Percentiles rank a stretch among this genome's conserved stretches.
Conservation (phyloP, 1,284 basidiomycete genomes). For the Ustilago sp. region DNA sequence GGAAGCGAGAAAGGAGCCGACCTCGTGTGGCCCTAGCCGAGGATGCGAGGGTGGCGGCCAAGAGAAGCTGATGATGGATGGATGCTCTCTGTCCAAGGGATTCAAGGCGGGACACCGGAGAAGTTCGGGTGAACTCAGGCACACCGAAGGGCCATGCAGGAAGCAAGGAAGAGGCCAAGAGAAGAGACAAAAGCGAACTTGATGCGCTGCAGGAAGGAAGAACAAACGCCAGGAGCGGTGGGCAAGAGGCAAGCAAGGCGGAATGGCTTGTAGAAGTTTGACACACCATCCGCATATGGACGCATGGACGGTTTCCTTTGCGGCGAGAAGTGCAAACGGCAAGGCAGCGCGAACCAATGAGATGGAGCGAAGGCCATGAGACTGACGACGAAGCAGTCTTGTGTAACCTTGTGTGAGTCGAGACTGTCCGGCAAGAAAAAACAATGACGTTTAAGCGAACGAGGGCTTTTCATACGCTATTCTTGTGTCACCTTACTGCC, state of each 20-base stretch:
- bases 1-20: conserved; percentile 13
- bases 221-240: background rate
- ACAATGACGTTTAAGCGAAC: background rate
- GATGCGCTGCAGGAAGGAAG: conserved; percentile 17
- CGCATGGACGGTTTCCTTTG: background rate
- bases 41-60: background rate
- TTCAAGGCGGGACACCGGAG: background rate
- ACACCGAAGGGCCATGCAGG: conserved; percentile 9
- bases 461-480: conserved; percentile 7
- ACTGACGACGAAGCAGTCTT: background rate
- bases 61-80: background rate
- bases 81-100: too few species aligned
- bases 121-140: conserved; percentile 18
- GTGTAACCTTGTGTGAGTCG: background rate
- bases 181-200: conserved; percentile 22
- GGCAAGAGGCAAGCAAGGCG: background rate
- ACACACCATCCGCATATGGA: background rate
- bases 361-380: background rate
- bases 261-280: conserved; percentile 16
- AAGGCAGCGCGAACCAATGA: conserved; percentile 7
- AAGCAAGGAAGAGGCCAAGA: conserved; percentile 9
- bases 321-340: conserved; percentile 1
- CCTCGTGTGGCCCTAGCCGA: conserved; percentile 4
- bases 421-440: background rate
- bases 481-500: background rate